Evolutionary conservation across 306 rosid genomes (phyloP).

Genomic region (Corylus heterophylla): DNA sequence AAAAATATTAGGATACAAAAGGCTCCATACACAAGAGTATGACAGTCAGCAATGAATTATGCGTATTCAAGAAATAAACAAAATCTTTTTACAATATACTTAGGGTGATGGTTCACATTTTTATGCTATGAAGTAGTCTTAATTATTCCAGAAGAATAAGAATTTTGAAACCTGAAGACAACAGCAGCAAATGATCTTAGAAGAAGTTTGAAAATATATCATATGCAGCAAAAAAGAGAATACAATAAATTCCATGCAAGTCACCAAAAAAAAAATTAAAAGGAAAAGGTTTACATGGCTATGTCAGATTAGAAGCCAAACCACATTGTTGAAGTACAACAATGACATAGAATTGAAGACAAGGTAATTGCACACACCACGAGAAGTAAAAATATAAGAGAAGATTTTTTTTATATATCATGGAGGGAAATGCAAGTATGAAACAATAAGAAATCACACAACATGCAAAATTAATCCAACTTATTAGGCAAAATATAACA

Average conservation of each 20-base stretch:
- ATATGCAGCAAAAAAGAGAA: background rate
- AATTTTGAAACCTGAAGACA: background rate
- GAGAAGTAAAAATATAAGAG: background rate
- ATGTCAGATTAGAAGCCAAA: background rate
- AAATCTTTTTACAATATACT: background rate
- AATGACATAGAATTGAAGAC: background rate
- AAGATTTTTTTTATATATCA: background rate
- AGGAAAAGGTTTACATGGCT: background rate
- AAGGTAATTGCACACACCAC: background rate
- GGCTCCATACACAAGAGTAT: background rate
- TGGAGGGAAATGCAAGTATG: background rate
- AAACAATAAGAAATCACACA: background rate
- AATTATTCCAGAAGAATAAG: background rate
- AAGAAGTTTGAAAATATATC: background rate
- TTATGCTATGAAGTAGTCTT: no score
- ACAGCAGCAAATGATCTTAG: background rate
- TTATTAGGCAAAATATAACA: background rate
- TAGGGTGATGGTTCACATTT: background rate
- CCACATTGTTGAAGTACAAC: conserved; percentile 3
- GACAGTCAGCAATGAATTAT: background rate
- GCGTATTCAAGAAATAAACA: background rate
- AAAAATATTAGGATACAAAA: background rate
- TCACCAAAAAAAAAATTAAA: background rate
- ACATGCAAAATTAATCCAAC: background rate
- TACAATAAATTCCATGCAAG: background rate